A percentile compares a stretch with the other conserved stretches of the same genome.
Conservation (phyloP, 768 basidiomycete genomes). For the Clitopilus passeckerianus region DNA sequence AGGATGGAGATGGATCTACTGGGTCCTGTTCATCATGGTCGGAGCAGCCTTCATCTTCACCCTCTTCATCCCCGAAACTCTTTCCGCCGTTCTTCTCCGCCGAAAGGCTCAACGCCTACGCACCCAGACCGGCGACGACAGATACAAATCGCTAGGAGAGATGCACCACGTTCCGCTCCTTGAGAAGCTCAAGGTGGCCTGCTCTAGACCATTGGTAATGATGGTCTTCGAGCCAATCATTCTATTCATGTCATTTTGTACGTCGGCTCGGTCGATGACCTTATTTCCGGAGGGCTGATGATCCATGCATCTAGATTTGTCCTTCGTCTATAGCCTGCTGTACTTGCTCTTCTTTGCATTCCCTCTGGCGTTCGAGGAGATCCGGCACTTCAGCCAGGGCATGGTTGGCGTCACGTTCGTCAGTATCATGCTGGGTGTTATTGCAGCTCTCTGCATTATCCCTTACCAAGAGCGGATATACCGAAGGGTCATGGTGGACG, state of each 20-base stretch:
- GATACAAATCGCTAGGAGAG: slow-evolving; percentile 11
- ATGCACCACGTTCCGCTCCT: slow-evolving; percentile 4
- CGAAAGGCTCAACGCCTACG: slow-evolving; percentile 34
- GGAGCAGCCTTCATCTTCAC: slow-evolving; percentile 29
- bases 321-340: slow-evolving; percentile 37
- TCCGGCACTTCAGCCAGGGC: slow-evolving; percentile 33
- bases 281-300: neutral
- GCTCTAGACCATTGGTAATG: slow-evolving; percentile 8
- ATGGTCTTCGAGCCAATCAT: slow-evolving; percentile 9
- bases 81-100: slow-evolving; percentile 40
- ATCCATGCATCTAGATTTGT: slow-evolving; percentile 24
- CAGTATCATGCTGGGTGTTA: slow-evolving; percentile 36
- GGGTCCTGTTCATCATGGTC: slow-evolving; percentile 40
- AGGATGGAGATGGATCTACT: slow-evolving; percentile 46
- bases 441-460: slow-evolving; percentile 22
- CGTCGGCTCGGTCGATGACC: slow-evolving; percentile 5
- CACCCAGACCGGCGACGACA: slow-evolving; percentile 30
- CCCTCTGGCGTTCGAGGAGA: slow-evolving; percentile 35
- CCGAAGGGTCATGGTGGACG: slow-evolving; percentile 23
- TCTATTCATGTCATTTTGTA: slow-evolving; percentile 11
- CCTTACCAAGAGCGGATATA: slow-evolving; percentile 30
- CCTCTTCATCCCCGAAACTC: slow-evolving; percentile 47
- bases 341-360: slow-evolving; percentile 41
- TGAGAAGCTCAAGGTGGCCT: slow-evolving; percentile 3
- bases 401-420: slow-evolving; percentile 37